phyloP scores from a whole-genome alignment of 169 alveolate species.

The Cryptosporidium baileyi region DNA sequence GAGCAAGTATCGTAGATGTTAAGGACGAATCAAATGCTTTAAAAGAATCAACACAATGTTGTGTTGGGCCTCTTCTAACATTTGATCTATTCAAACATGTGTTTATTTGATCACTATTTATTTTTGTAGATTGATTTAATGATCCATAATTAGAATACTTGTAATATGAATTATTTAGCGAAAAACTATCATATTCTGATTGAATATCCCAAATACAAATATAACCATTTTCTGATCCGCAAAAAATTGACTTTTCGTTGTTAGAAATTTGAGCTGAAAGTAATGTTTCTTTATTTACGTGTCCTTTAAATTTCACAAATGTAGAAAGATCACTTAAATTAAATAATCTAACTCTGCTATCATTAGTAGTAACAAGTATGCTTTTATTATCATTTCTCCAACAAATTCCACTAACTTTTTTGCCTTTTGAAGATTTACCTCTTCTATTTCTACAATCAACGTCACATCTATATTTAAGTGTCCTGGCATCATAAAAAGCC shows the following conservation, averaged over 20 bases:
- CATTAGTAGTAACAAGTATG: slow-evolving; percentile 61
- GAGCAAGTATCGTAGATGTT: slow-evolving; percentile 52
- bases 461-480: slow-evolving; percentile 62
- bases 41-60: slow-evolving; percentile 58
- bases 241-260: slow-evolving; percentile 31
- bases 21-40: slow-evolving; percentile 57
- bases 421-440: slow-evolving; percentile 63
- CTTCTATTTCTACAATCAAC: slow-evolving; percentile 67
- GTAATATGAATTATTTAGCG: neutral
- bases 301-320: slow-evolving; percentile 52
- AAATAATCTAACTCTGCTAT: slow-evolving; percentile 52
- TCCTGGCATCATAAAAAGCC: slow-evolving; percentile 63
- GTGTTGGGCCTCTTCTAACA: slow-evolving; percentile 64
- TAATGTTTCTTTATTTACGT: slow-evolving; percentile 42
- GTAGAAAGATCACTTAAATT: slow-evolving; percentile 65
- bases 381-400: slow-evolving; percentile 61
- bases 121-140: neutral
- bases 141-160: neutral
- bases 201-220: slow-evolving; percentile 53
- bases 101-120: neutral
- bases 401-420: slow-evolving; percentile 58
- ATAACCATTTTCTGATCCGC: slow-evolving; percentile 67
- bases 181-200: neutral
- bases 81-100: neutral
- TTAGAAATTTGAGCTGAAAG: slow-evolving; percentile 65